Evolutionary conservation across 176 grass and related monocot genomes (phyloP).

Genomic region (Carex scoparia): DNA sequence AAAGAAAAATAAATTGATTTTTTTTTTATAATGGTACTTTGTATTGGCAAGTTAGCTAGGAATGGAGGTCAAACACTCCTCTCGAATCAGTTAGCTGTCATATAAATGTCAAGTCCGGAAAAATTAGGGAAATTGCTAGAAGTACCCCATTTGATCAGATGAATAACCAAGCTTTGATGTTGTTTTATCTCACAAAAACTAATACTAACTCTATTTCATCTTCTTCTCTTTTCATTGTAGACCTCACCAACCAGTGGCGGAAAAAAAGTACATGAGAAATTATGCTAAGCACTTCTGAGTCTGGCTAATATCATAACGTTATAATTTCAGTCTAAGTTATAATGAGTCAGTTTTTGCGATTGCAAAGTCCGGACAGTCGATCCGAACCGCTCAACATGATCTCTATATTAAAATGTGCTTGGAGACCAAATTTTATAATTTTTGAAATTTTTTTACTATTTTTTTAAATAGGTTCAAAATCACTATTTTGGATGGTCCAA

Average conservation of each 20-base stretch:
- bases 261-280: too few species aligned
- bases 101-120: background rate
- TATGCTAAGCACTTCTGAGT: too few species aligned
- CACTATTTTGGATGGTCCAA: too few species aligned
- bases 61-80: slow-evolving; percentile 16
- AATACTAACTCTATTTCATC: background rate
- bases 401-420: too few species aligned
- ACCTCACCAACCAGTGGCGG: background rate
- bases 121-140: background rate
- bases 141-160: background rate
- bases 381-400: too few species aligned
- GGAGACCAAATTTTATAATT: too few species aligned
- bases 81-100: slow-evolving; percentile 19
- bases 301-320: too few species aligned
- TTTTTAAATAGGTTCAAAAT: too few species aligned
- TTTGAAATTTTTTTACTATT: too few species aligned
- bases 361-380: too few species aligned
- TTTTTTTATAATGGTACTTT: background rate
- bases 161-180: background rate
- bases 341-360: too few species aligned
- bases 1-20: background rate
- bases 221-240: background rate
- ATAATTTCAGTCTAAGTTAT: too few species aligned
- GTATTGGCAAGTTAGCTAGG: slow-evolving; percentile 7
- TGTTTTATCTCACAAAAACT: background rate